These are phyloP conservation scores for Suillus fuscotomentosus DNA, from an alignment of 768 basidiomycete species.

Conservation along the genomic window DNA sequence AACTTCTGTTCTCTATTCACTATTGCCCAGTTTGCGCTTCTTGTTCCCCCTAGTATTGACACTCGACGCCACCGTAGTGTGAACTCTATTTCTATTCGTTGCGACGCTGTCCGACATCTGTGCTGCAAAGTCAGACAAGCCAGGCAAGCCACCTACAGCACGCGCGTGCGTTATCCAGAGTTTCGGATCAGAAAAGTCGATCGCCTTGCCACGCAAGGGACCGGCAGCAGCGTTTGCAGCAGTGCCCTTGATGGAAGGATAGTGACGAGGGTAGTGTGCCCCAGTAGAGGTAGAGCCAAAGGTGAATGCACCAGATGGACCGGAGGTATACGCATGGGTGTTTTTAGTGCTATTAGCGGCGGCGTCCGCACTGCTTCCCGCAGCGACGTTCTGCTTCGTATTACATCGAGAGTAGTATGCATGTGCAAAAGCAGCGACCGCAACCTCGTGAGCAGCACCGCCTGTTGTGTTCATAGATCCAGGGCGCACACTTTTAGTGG, in stretches of 20 bases:
- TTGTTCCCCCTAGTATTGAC: constrained; percentile 11
- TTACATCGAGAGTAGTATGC: neutral
- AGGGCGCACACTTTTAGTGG: neutral
- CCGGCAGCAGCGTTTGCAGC: neutral
- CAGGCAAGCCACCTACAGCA: neutral
- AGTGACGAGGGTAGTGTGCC: neutral
- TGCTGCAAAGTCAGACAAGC: neutral
- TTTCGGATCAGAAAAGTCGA: neutral
- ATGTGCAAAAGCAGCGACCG: neutral
- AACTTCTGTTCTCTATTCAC: neutral
- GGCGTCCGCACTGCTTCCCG: neutral
- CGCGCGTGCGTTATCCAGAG: no score
- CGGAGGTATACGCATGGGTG: neutral
- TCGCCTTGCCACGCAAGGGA: neutral
- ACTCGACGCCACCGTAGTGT: neutral
- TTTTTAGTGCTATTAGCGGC: no score
- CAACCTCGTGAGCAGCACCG: neutral
- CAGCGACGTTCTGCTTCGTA: neutral
- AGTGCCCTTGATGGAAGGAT: neutral
- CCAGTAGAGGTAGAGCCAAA: neutral
- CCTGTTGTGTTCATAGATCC: neutral
- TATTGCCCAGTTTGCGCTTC: constrained; percentile 22
- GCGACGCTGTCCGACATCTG: neutral
- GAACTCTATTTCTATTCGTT: neutral
- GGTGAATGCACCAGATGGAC: neutral